Conservation (phyloP, 1,284 basidiomycete species). For the Ceratobasidium sp. region DNA sequence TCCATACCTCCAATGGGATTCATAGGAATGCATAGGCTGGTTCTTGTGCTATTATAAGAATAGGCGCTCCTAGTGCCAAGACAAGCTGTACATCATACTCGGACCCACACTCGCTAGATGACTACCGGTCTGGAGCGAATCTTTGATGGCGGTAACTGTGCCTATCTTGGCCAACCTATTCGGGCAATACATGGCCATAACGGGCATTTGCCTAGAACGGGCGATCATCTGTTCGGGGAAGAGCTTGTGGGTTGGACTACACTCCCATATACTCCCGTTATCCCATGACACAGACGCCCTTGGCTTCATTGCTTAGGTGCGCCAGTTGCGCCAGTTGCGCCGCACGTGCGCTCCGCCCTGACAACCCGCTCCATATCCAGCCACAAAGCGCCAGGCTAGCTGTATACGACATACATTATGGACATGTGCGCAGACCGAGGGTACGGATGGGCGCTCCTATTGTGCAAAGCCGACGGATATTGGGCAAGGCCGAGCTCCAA, state of each 20-base stretch:
- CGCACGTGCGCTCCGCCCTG: too few species aligned
- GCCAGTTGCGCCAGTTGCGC: too few species aligned
- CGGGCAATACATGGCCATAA: not conserved
- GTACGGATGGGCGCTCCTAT: not conserved
- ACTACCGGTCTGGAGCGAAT: too few species aligned
- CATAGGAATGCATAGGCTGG: too few species aligned
- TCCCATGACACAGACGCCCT: not conserved
- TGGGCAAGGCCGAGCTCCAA: not conserved
- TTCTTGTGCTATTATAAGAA: too few species aligned
- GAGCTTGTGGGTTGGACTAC: not conserved
- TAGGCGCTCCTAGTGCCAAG: too few species aligned
- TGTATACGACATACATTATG: not conserved
- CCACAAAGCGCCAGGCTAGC: not conserved
- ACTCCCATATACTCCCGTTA: not conserved
- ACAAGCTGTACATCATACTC: too few species aligned
- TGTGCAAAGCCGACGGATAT: not conserved
- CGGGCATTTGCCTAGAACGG: not conserved
- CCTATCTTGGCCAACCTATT: not conserved
- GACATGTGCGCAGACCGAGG: not conserved
- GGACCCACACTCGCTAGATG: too few species aligned
- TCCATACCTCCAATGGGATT: too few species aligned
- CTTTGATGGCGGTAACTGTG: too few species aligned
- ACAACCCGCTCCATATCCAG: too few species aligned
- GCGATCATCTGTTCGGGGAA: not conserved
- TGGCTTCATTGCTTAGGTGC: not conserved